These are phyloP conservation scores for Meyerozyma sp. DNA, from an alignment of 1,139 yeast genomes.

Conservation along the genomic window DNA sequence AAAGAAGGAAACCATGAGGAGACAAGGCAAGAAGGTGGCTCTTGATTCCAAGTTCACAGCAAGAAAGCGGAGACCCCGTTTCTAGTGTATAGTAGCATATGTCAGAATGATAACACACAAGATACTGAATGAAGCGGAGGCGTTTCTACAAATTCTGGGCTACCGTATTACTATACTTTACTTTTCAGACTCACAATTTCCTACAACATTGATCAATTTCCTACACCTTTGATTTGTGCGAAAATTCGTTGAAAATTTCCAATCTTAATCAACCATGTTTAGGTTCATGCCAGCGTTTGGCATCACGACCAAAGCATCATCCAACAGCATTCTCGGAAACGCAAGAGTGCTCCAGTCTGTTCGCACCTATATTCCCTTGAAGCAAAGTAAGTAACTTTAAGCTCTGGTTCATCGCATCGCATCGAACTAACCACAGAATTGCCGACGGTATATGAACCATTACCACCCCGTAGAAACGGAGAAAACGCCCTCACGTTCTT, in stretches of 20 bases:
- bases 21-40: slow-evolving; percentile 87
- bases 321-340: neutral
- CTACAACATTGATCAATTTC: neutral
- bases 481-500: slow-evolving; percentile 42
- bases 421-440: slow-evolving; percentile 5
- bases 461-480: slow-evolving; percentile 49
- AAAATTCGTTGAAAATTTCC: neutral
- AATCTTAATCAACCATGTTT: neutral
- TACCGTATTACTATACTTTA: too few relatives aligned
- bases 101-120: too few relatives aligned
- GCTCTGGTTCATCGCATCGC: neutral
- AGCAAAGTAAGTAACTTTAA: slow-evolving; percentile 13
- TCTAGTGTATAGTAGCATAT: slow-evolving; percentile 28
- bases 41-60: slow-evolving; percentile 90
- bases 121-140: too few relatives aligned
- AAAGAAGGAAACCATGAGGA: slow-evolving; percentile 90
- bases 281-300: neutral
- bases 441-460: slow-evolving; percentile 47
- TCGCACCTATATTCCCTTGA: slow-evolving; percentile 18
- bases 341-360: slow-evolving; percentile 7
- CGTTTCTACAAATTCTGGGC: too few relatives aligned
- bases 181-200: too few relatives aligned
- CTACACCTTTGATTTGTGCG: neutral
- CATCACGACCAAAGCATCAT: neutral
- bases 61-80: slow-evolving; percentile 83